Evolutionary conservation across 2,329 filamentous ascomycete genomes (phyloP).

Genomic region (Grosmannia huntii): DNA sequence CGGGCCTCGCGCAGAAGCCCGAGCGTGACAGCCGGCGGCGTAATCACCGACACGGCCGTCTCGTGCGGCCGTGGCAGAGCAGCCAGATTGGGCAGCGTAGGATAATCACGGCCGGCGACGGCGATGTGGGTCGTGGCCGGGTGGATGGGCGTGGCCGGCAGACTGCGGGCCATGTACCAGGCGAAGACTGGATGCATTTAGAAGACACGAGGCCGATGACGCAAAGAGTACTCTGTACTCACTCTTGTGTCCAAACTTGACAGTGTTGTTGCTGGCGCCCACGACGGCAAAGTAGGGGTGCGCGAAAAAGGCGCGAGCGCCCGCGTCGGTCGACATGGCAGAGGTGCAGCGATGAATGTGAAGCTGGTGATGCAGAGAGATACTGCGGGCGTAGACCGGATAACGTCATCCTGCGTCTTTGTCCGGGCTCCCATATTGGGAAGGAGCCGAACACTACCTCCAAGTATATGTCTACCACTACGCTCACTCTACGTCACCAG

Average conservation of each 20-base stretch:
- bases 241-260: constrained; percentile 87
- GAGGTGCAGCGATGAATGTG: not conserved
- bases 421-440: too few relatives aligned
- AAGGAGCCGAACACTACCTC: too few relatives aligned
- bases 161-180: constrained; percentile 70
- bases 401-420: not conserved
- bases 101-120: constrained; percentile 43
- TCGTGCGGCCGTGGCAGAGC: constrained; percentile 52
- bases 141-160: constrained; percentile 76
- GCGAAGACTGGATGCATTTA: constrained; percentile 52
- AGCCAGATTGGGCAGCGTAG: constrained; percentile 52
- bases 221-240: constrained; percentile 14
- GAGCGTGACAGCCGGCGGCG: constrained; percentile 66
- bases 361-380: too few relatives aligned
- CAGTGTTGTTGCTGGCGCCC: constrained; percentile 71
- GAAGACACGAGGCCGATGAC: too few relatives aligned
- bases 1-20: constrained; percentile 66
- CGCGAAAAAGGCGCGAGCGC: constrained; percentile 68
- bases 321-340: constrained; percentile 52
- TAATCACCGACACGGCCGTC: constrained; percentile 77
- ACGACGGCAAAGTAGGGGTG: constrained; percentile 75
- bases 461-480: too few relatives aligned
- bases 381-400: too few relatives aligned
- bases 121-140: constrained; percentile 53
- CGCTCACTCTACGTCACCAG: too few relatives aligned